These are phyloP conservation scores for Pleurotus tuoliensis DNA, from an alignment of 768 basidiomycete genomes.

Conservation along the genomic window DNA sequence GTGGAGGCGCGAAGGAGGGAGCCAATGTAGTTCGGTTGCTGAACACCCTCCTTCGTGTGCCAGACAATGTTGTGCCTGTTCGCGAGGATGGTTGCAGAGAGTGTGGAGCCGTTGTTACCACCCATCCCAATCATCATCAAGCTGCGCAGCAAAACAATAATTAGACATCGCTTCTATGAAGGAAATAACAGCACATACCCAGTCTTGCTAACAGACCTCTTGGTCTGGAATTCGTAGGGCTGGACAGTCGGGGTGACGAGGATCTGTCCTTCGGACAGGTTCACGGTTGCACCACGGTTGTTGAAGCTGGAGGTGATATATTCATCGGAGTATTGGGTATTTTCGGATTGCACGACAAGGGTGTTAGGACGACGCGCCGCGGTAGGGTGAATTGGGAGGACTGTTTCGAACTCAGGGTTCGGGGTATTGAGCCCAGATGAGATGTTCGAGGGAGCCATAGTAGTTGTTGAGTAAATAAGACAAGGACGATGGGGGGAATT, in stretches of 20 bases:
- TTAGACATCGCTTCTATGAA: conserved; percentile 8
- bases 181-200: conserved; percentile 56
- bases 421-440: conserved; percentile 74
- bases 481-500: conserved; percentile 21
- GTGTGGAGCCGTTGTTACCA: conserved; percentile 95
- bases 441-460: conserved; percentile 49
- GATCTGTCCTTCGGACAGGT: conserved; percentile 70
- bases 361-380: conserved; percentile 72
- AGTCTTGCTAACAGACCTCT: conserved; percentile 81
- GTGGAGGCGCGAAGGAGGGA: conserved; percentile 96
- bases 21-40: conserved; percentile 97
- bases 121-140: conserved; percentile 97
- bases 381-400: conserved; percentile 78
- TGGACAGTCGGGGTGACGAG: conserved; percentile 75
- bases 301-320: conserved; percentile 79
- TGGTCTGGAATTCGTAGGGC: conserved; percentile 89
- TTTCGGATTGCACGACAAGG: conserved; percentile 78
- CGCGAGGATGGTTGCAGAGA: conserved; percentile 92
- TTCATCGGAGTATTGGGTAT: conserved; percentile 77
- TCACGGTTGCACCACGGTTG: conserved; percentile 75
- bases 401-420: conserved; percentile 64
- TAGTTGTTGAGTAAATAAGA: conserved; percentile 19
- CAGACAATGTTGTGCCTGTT: conserved; percentile 93
- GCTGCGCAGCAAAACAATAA: conserved; percentile 34
- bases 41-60: conserved; percentile 89